These are phyloP conservation scores for Neoboletus brunneissimus DNA, from an alignment of 768 basidiomycete genomes.

Conservation along the genomic window DNA sequence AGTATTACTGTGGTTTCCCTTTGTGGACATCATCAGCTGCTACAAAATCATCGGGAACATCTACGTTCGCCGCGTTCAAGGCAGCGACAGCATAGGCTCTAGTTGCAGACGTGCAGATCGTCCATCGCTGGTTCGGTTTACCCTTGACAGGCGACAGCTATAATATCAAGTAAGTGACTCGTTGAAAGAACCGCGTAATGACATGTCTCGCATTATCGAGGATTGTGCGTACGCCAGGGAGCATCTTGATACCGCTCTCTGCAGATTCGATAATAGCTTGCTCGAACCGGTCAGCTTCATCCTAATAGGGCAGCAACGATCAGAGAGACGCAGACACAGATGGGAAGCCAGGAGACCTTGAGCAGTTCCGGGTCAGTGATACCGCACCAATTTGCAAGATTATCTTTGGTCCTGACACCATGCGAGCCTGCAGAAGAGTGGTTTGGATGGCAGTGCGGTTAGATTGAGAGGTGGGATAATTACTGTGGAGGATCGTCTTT, in stretches of 20 bases:
- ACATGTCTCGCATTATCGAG: conserved; percentile 48
- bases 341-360: conserved; percentile 44
- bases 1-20: conserved; percentile 73
- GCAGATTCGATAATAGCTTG: conserved; percentile 68
- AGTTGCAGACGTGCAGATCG: conserved; percentile 87
- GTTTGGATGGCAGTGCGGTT: background rate
- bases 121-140: conserved; percentile 67
- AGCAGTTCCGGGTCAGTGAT: conserved; percentile 66
- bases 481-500: conserved; percentile 59
- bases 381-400: conserved; percentile 68
- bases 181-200: background rate
- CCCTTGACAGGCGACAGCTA: conserved; percentile 30
- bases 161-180: conserved; percentile 5
- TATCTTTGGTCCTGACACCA: conserved; percentile 82
- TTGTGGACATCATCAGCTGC: conserved; percentile 77
- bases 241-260: conserved; percentile 56
- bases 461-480: conserved; percentile 22
- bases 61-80: conserved; percentile 60
- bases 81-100: conserved; percentile 71
- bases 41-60: conserved; percentile 71
- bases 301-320: conserved; percentile 35
- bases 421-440: conserved; percentile 54
- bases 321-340: background rate
- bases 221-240: conserved; percentile 68
- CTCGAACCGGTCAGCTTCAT: conserved; percentile 77